Evolutionary conservation across 1,139 yeast genomes (phyloP), one percentile per base, ranked within the genome.

Genomic region (Kurtzmaniella quercitrusa): DNA sequence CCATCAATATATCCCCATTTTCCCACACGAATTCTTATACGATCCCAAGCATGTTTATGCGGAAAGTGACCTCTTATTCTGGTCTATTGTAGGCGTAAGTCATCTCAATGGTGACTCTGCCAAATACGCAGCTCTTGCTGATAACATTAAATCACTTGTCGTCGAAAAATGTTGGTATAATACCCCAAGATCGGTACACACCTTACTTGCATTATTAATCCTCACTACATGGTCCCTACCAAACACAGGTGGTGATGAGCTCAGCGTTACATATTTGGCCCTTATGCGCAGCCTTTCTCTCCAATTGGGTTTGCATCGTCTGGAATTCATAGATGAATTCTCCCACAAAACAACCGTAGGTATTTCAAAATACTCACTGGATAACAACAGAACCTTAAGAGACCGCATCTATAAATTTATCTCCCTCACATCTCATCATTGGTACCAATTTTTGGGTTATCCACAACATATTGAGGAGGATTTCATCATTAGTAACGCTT

Each of bases 161-260:
- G 76, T 71, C 37, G 63, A 62, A 39, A 65, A 61, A 44, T 70
- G 76, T 53, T 72, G 77, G 78, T 57, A 67, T 42, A 60, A 64
- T 39, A 72, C 77, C 19, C 78, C 78, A 9, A 60, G 77, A 48
- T 68, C 74, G 19, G 65, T 71, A 15, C 70, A 68, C 47, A 65
- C 71, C 7, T 54, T 72, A 23, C 60, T 68, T 6, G 62, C 76
- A 2, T 60, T 72, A 39, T 56, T 71, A 37, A 62, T 72, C 21
- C 61, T 72, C 43, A 71, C 77, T 7, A 70, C 76, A 2, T 72
- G 78, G 78, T 74, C 76, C n/a, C 57, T 71, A 33, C 76, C 76
- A 5, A 49, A 55, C 16, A 47, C 54, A 33, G 60, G 61, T 42
- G 65, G 62, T 38, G 60, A 63, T 33, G 72, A 70, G 44, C 51